Evolutionary conservation across 2,329 filamentous ascomycete species (phyloP).

Genomic region (Hypomyces rosellus): DNA sequence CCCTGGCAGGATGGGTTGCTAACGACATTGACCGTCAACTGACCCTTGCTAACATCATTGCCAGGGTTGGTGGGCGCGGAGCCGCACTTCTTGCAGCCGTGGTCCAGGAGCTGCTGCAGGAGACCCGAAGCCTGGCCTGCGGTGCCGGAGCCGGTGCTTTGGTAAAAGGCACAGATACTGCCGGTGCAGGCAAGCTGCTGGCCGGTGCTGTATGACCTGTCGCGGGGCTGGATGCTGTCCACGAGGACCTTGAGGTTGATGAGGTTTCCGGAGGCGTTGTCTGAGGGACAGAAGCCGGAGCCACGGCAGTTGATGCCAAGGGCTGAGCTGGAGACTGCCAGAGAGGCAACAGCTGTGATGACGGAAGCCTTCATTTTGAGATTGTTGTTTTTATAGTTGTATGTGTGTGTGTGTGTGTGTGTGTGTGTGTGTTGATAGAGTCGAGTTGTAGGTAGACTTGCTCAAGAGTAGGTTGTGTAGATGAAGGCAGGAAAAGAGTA

Average conservation of each 20-base stretch:
- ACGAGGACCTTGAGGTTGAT: conserved; percentile 11
- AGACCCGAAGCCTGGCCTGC: conserved; percentile 2
- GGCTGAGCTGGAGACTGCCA: conserved; percentile 1
- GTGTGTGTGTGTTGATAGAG: neutral
- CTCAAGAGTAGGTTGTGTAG: neutral
- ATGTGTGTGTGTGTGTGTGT: neutral
- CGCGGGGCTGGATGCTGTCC: conserved; percentile 10
- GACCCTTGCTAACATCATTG: conserved; percentile 5
- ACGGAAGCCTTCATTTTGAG: neutral
- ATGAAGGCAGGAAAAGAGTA: neutral
- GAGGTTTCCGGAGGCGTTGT: conserved; percentile 10
- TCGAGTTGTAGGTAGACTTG: neutral
- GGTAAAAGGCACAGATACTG: conserved; percentile 10
- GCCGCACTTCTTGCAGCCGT: conserved; percentile 8
- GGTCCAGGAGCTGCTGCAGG: neutral
- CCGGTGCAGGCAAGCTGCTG: conserved; percentile 5
- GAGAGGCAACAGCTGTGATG: neutral
- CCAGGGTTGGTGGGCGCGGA: conserved; percentile 10
- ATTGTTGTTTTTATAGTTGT: neutral
- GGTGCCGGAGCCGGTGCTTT: conserved; percentile 6
- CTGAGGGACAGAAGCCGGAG: conserved; percentile 11
- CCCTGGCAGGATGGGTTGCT: conserved; percentile 2
- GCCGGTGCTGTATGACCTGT: conserved; percentile 12
- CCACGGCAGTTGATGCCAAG: conserved; percentile 14
- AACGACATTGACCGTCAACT: conserved; percentile 12